A percentile compares a stretch with the other conserved stretches of the same genome.
Conservation (phyloP, 2,329 filamentous ascomycete genomes). For the Colletotrichum musae region DNA sequence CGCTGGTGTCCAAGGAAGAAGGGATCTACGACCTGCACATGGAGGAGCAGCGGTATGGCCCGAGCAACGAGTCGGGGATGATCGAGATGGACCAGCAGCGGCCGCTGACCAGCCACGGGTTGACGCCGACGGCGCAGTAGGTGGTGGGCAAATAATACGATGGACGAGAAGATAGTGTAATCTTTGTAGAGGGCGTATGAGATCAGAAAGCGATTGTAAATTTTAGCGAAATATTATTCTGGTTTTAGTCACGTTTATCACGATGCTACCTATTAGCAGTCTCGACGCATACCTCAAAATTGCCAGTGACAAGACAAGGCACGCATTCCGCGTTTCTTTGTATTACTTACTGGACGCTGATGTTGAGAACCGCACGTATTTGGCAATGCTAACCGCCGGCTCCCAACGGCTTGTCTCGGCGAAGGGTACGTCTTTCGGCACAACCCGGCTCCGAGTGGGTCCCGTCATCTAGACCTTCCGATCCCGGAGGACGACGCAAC, state of each 20-base stretch:
- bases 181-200: neutral
- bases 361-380: too few species aligned
- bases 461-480: constrained; percentile 7
- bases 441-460: constrained; percentile 19
- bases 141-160: neutral
- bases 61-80: constrained; percentile 16
- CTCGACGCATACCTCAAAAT: too few species aligned
- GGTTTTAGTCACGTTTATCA: too few species aligned
- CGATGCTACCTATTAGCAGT: too few species aligned
- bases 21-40: constrained; percentile 40
- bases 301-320: too few species aligned
- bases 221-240: too few species aligned
- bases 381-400: too few species aligned
- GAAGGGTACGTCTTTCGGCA: constrained; percentile 14
- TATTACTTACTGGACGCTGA: too few species aligned
- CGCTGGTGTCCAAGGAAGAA: constrained; percentile 14
- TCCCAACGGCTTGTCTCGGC: neutral
- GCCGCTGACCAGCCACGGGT: neutral
- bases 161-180: neutral
- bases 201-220: too few species aligned
- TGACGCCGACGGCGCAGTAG: neutral
- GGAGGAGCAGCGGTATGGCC: constrained; percentile 29
- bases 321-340: too few species aligned
- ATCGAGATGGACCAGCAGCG: constrained; percentile 34
- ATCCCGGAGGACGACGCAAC: constrained; percentile 14